phyloP scores from a whole-genome alignment of 225 moss, liverwort and hornwort genomes.

The Anthoceros angustus region DNA sequence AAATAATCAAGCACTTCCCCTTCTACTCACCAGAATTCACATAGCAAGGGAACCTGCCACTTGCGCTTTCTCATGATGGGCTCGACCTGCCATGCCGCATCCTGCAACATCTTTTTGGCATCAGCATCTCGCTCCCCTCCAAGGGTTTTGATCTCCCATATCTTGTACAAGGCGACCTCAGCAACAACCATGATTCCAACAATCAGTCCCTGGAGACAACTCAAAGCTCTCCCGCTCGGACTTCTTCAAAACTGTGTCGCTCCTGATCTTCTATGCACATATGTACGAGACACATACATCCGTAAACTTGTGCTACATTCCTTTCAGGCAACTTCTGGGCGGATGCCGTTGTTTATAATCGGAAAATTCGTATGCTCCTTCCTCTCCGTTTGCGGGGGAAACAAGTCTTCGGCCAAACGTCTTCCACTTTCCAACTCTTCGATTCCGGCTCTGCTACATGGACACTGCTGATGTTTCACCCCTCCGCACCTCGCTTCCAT shows the following conservation, averaged over 20 bases:
- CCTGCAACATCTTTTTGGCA: conserved; percentile 74
- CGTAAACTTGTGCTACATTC: too few species aligned
- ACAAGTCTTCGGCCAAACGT: too few species aligned
- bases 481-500: too few species aligned
- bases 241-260: neutral
- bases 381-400: too few species aligned
- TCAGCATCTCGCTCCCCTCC: conserved; percentile 53
- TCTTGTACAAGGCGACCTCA: conserved; percentile 58
- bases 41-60: conserved; percentile 81
- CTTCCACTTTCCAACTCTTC: too few species aligned
- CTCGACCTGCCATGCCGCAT: conserved; percentile 93
- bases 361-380: too few species aligned
- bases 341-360: too few species aligned
- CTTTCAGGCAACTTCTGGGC: too few species aligned
- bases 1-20: neutral
- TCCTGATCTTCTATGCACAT: too few species aligned
- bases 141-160: conserved; percentile 86
- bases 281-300: too few species aligned
- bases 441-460: too few species aligned
- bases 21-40: conserved; percentile 62
- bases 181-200: conserved; percentile 76
- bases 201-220: neutral
- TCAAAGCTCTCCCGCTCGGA: neutral
- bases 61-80: conserved; percentile 96
- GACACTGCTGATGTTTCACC: too few species aligned